Evolutionary conservation across 305 asterid genomes (phyloP), one percentile per base, ranked within the genome.

Genomic region (Fraxinus dipetala): DNA sequence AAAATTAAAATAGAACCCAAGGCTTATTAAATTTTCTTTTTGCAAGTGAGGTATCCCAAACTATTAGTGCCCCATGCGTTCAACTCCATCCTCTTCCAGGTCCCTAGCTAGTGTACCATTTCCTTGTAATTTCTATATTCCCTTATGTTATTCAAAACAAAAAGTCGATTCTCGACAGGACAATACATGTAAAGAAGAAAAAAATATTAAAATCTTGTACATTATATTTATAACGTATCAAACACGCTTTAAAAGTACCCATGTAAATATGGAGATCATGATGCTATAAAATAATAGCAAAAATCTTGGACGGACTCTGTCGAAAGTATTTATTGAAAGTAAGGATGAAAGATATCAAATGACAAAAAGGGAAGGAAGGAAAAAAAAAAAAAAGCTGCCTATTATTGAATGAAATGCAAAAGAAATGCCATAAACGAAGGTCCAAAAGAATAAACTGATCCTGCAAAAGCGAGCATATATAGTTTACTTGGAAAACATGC

Each of bases 401-500:
- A 24, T 63, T 63, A 26, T 24, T 65, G 36, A 67, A 69, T 13
- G 20, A 4, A 30, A 69, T 69, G 40, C 36, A 69, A 30, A 11
- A 13, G 36, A 20, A 69, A 69, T 69, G 75, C 75, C 9, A 61
- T 61, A 61, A 61, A 61, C 31, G 26, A 61, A 61, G 31, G 14
- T 20, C 32, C 72, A 61, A 4, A n/a, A 69, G 40, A 13, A 14
- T 73, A 73, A 80, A 6, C 38, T 48, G 79, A 80, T 43, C 16
- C 13, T 45, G 67, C 20, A 56, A 61, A 73, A 70, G 85, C 72
- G 34, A 75, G 67, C 18, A 10, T 10, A 20, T 38, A 48, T 82
- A 82, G 85, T 16, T 75, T 61, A 16, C 38, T 11, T 59, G 59
- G 78, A 83, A 76, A 43, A 78, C 83, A 79, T 84, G 83, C 79